These are phyloP conservation scores for Imleria badia DNA, from an alignment of 768 basidiomycete species.

Conservation along the genomic window DNA sequence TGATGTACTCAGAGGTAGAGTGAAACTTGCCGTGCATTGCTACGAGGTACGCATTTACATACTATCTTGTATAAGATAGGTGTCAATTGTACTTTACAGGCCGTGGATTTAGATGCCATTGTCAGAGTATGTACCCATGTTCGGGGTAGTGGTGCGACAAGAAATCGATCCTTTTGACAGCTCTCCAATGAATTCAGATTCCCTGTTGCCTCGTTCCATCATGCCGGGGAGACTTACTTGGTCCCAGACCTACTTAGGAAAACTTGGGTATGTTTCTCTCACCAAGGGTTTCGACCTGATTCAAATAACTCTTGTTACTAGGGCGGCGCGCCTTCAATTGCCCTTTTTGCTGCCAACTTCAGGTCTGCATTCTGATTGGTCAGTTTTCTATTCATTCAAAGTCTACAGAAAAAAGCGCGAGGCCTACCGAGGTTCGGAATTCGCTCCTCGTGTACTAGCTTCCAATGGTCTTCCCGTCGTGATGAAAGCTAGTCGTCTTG, in stretches of 20 bases:
- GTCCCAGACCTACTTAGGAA: constrained; percentile 75
- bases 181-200: constrained; percentile 86
- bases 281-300: background rate
- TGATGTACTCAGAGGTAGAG: constrained; percentile 74
- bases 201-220: constrained; percentile 73
- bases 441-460: constrained; percentile 72
- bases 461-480: constrained; percentile 65
- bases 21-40: constrained; percentile 47
- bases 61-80: background rate
- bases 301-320: background rate
- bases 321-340: constrained; percentile 73
- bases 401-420: constrained; percentile 69
- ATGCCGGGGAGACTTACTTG: constrained; percentile 80
- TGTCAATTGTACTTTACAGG: constrained; percentile 26
- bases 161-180: constrained; percentile 29
- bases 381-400: background rate
- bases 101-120: constrained; percentile 71
- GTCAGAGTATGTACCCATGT: constrained; percentile 53
- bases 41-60: constrained; percentile 31
- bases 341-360: constrained; percentile 67
- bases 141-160: background rate
- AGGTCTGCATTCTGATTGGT: constrained; percentile 21
- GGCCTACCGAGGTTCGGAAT: constrained; percentile 77
- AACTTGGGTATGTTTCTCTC: constrained; percentile 47
- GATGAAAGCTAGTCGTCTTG: constrained; percentile 59